These are phyloP conservation scores for Lactarius evosmus DNA, from an alignment of 768 basidiomycete genomes.

Conservation along the genomic window DNA sequence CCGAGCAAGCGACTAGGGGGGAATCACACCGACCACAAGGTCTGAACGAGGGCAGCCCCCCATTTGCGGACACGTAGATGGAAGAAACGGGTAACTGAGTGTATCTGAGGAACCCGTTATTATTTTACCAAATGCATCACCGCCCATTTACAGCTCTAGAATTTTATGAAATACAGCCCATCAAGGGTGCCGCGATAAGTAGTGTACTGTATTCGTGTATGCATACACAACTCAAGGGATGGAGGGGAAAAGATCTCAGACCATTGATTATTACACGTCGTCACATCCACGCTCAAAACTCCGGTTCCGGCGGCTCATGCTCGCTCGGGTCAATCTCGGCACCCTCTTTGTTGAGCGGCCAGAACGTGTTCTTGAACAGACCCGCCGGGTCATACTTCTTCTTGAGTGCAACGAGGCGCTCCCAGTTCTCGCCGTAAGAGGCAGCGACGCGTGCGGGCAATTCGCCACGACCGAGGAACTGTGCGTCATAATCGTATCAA, in stretches of 20 bases:
- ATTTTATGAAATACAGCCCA: neutral
- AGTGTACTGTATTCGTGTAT: neutral
- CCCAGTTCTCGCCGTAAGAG: constrained; percentile 75
- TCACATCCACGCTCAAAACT: neutral
- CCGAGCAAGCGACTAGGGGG: too few species aligned
- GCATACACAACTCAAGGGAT: neutral
- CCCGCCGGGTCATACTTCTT: constrained; percentile 70
- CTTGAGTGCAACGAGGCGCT: constrained; percentile 67
- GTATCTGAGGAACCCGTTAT: too few species aligned
- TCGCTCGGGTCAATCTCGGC: constrained; percentile 50
- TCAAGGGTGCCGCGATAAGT: neutral
- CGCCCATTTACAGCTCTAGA: neutral
- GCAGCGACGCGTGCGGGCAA: constrained; percentile 56
- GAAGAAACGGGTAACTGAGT: too few species aligned
- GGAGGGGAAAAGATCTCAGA: neutral
- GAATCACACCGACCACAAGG: too few species aligned
- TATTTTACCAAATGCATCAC: too few species aligned
- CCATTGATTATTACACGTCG: neutral
- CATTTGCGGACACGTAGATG: too few species aligned
- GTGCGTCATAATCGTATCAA: constrained; percentile 11
- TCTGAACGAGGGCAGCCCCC: too few species aligned
- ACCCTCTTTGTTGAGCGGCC: constrained; percentile 66
- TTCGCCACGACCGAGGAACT: constrained; percentile 79
- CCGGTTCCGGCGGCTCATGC: constrained; percentile 61
- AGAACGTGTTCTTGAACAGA: constrained; percentile 74